A percentile compares a stretch with the other conserved stretches of the same genome.
Conservation (phyloP, 2,329 filamentous ascomycete genomes). For the Mycosphaerella sp. region DNA sequence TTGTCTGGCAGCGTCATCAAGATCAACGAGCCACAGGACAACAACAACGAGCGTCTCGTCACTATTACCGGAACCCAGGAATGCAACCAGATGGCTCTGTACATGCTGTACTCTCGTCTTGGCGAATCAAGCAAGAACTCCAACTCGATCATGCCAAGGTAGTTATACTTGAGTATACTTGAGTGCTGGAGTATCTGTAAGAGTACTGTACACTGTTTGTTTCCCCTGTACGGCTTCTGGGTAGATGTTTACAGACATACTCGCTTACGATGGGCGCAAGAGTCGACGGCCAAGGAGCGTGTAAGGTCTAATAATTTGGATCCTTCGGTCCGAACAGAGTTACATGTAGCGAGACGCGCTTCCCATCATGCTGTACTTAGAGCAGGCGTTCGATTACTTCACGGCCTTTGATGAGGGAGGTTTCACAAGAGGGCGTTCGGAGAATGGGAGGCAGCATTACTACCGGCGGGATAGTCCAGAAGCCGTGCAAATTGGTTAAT, state of each 20-base stretch:
- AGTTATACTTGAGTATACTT: constrained; percentile 5
- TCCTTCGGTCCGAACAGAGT: background rate
- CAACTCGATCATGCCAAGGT: constrained; percentile 38
- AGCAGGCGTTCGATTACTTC: background rate
- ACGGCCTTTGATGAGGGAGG: constrained; percentile 1
- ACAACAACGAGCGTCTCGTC: constrained; percentile 95
- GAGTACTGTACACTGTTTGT: too few species aligned
- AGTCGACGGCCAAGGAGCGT: too few species aligned
- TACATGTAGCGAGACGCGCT: background rate
- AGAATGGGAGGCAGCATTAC: constrained; percentile 1
- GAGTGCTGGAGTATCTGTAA: too few species aligned
- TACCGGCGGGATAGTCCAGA: background rate
- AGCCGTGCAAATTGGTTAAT: constrained; percentile 4
- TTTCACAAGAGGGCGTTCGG: constrained; percentile 1
- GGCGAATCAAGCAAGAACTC: constrained; percentile 54
- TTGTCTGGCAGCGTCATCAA: constrained; percentile 98
- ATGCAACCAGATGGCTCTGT: constrained; percentile 99
- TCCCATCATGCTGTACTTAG: background rate
- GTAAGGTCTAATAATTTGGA: background rate
- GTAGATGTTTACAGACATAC: too few species aligned
- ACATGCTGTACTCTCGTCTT: constrained; percentile 97
- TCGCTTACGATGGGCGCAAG: too few species aligned
- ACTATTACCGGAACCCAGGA: constrained; percentile 97
- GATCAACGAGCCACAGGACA: constrained; percentile 99
- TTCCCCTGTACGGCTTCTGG: too few species aligned